A percentile compares a stretch with the other conserved stretches of the same genome.
Conservation (phyloP, 2,329 filamentous ascomycete genomes). For the Penicillium nordicum region DNA sequence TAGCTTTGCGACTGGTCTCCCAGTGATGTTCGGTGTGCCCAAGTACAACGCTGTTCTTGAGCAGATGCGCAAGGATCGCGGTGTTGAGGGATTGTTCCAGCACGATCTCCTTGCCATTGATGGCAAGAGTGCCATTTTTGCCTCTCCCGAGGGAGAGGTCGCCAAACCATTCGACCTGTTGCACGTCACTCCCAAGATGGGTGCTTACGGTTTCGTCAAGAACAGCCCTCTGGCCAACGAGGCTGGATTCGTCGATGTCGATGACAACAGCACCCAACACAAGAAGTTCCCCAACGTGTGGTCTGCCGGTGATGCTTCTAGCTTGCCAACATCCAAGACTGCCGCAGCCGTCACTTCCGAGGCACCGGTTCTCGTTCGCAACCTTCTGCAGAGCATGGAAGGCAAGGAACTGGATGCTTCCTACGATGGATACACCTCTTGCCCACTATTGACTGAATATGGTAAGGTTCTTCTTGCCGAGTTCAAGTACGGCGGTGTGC, state of each 20-base stretch:
- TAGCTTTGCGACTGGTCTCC: constrained; percentile 55
- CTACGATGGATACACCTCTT: constrained; percentile 58
- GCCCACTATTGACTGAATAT: constrained; percentile 55
- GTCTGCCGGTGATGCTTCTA: constrained; percentile 59
- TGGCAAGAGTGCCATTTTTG: constrained; percentile 54
- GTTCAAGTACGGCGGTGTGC: constrained; percentile 62
- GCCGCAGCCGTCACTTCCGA: constrained; percentile 53
- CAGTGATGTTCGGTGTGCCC: constrained; percentile 58
- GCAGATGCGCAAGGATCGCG: constrained; percentile 51
- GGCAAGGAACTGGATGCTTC: constrained; percentile 44
- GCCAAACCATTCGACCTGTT: constrained; percentile 53
- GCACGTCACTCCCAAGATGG: constrained; percentile 60
- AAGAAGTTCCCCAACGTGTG: constrained; percentile 56
- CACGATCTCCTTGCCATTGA: constrained; percentile 55
- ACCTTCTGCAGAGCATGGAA: constrained; percentile 47
- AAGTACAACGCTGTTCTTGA: constrained; percentile 58
- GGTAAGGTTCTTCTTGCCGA: constrained; percentile 63
- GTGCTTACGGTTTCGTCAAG: constrained; percentile 54
- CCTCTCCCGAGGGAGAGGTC: constrained; percentile 46
- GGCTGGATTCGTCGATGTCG: constrained; percentile 57
- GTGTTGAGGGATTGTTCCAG: constrained; percentile 57
- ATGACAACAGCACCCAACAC: constrained; percentile 53
- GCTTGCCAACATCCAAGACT: constrained; percentile 57
- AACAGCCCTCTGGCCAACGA: constrained; percentile 54
- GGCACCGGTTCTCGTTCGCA: constrained; percentile 51